Percentiles rank a stretch among this genome's conserved stretches.
These are phyloP conservation scores for Blastobotrys terrestris DNA, from an alignment of 805 yeast species.

Conservation along the genomic window DNA sequence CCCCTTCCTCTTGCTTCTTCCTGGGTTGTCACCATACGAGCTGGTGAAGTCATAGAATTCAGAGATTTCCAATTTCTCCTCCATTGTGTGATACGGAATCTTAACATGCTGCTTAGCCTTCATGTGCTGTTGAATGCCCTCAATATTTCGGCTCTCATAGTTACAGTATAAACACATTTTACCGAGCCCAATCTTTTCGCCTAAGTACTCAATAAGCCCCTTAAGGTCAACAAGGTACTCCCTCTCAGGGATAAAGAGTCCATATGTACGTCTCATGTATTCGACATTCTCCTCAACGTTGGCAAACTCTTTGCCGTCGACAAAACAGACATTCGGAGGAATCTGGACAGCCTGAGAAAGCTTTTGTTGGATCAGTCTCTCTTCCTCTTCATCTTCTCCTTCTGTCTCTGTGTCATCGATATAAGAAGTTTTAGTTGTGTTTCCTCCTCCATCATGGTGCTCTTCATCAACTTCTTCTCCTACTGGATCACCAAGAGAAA, in stretches of 20 bases:
- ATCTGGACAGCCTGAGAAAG: slow-evolving; percentile 20
- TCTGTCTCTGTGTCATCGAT: slow-evolving; percentile 6
- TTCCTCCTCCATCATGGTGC: not conserved
- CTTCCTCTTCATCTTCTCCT: slow-evolving; percentile 21
- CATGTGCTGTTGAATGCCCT: slow-evolving; percentile 88
- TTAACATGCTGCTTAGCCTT: slow-evolving; percentile 77
- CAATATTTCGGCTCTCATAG: slow-evolving; percentile 77
- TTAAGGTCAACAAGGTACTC: slow-evolving; percentile 57
- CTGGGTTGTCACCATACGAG: slow-evolving; percentile 38
- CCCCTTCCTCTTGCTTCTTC: slow-evolving; percentile 12
- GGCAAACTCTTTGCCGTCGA: slow-evolving; percentile 42
- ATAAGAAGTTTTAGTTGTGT: not conserved
- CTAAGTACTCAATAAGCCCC: slow-evolving; percentile 71
- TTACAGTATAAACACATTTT: slow-evolving; percentile 76
- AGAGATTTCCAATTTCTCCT: slow-evolving; percentile 68
- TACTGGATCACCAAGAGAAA: slow-evolving; percentile 24
- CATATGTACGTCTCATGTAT: slow-evolving; percentile 78
- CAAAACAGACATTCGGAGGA: slow-evolving; percentile 33
- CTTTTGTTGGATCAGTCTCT: slow-evolving; percentile 21
- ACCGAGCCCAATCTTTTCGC: slow-evolving; percentile 77
- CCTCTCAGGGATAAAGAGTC: slow-evolving; percentile 82
- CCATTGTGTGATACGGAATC: slow-evolving; percentile 79
- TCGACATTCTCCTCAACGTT: slow-evolving; percentile 54
- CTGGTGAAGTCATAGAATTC: slow-evolving; percentile 81
- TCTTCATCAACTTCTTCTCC: slow-evolving; percentile 5